Base-by-base conservation (phyloP, 805 yeast species). In the Schwanniomyces vanrijiae region DNA sequence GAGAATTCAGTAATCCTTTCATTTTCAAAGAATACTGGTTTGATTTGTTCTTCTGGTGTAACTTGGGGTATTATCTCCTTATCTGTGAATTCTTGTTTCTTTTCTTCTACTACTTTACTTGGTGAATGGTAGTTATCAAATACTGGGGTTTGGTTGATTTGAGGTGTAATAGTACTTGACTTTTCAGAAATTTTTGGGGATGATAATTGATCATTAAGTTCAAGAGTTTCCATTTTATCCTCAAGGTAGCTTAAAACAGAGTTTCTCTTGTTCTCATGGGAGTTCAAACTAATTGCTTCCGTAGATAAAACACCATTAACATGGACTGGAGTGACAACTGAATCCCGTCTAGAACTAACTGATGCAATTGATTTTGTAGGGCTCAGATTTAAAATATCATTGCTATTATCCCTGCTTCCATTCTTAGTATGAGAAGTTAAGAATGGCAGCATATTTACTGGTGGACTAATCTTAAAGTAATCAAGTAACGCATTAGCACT, bases 241-340 rank as follows among this genome's bases (percentile, higher is more conserved):
- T 73, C 78, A 53, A 73, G 62, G 48, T 72, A 73, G 52, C 69
- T 65, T 49, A 73, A 61, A 3, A 69, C 76, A 1, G 74, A 65
- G 49, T 68, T 69, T 24, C 74, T 56, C 55, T 70, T 69, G 28
- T 55, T 60, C 28, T 65, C 68, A 34, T 61, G 64, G n/a, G 53
- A 50, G 29, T 49, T 51, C 35, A 55, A 35, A 10, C 42, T 47
- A n/a, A 46, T 49, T 40, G 43, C 28, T 33, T 57, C 68, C 34
- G 53, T 58, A 4, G 63, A 54, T 40, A 72, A 64, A 29, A 71
- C 76, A 44, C 78, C 78, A 52, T 68, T 73, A 43, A 71, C 77
- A 58, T 72, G 66, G 3, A 73, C 62, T 22, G 70, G 74, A 7
- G 77, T 72, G 14, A 73, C 76, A 11, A 67, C 71, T 1, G 76